Percentiles rank a stretch among this genome's conserved stretches.
phyloP scores from a whole-genome alignment of 2,329 filamentous ascomycete species.

The Colletotrichum sojae region DNA sequence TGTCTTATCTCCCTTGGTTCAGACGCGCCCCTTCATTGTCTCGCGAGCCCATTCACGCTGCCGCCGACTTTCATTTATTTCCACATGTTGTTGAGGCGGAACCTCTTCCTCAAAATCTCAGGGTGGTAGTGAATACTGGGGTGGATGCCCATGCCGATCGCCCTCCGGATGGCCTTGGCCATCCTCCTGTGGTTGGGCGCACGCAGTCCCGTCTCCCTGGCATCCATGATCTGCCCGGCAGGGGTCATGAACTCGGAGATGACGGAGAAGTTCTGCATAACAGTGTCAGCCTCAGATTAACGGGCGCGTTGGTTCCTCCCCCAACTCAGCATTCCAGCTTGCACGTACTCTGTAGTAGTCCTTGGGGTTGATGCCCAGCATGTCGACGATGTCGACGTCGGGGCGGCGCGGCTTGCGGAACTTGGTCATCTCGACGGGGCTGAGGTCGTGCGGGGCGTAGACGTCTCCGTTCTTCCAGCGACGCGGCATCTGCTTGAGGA shows the following conservation, averaged over 20 bases:
- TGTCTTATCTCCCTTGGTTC: not conserved
- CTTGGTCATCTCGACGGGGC: conserved; percentile 82
- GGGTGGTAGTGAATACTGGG: conserved; percentile 93
- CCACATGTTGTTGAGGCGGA: conserved; percentile 38
- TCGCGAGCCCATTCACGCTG: not conserved
- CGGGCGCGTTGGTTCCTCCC: too few species aligned
- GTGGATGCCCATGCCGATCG: conserved; percentile 91
- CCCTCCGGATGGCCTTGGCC: conserved; percentile 90
- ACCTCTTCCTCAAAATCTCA: conserved; percentile 73
- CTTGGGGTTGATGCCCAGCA: conserved; percentile 83
- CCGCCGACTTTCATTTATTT: conserved; percentile 13
- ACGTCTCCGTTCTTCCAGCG: conserved; percentile 85
- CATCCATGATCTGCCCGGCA: conserved; percentile 87
- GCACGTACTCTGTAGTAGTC: conserved; percentile 85
- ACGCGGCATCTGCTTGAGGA: conserved; percentile 76
- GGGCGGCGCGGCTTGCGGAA: conserved; percentile 74
- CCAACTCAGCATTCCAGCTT: too few species aligned
- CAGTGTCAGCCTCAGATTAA: conserved; percentile 1
- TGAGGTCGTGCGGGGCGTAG: conserved; percentile 91
- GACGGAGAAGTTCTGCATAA: conserved; percentile 86
- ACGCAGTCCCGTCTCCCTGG: conserved; percentile 82
- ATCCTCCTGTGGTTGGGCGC: conserved; percentile 94
- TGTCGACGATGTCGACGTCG: conserved; percentile 81
- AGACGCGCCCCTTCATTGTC: not conserved
- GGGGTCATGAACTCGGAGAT: conserved; percentile 90